phyloP scores from a whole-genome alignment of 2,329 filamentous ascomycete genomes.

The Fusarium heterosporum region DNA sequence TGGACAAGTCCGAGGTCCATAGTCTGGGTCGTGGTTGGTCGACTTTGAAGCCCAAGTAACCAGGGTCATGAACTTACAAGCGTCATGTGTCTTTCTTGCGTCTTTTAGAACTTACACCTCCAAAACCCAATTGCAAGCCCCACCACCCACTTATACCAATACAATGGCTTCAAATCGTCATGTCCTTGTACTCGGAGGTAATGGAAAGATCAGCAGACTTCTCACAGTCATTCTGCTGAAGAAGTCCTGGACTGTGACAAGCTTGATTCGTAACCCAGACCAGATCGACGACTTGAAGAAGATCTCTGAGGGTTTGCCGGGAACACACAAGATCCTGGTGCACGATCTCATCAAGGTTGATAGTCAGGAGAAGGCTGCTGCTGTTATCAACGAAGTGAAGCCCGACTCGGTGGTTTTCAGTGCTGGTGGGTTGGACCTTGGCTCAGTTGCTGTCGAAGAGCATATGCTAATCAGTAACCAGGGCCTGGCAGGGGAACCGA shows the following conservation, averaged over 20 bases:
- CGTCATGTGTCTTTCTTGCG: conserved; percentile 8
- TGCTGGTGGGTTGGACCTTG: conserved; percentile 55
- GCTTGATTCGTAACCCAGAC: conserved; percentile 74
- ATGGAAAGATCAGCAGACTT: conserved; percentile 77
- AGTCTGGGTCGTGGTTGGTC: conserved; percentile 24
- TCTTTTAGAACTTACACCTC: conserved; percentile 23
- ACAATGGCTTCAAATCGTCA: conserved; percentile 48
- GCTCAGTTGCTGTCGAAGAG: not conserved
- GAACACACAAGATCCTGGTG: conserved; percentile 72
- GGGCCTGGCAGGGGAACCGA: conserved; percentile 51
- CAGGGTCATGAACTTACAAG: conserved; percentile 24
- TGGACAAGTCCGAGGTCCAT: conserved; percentile 37
- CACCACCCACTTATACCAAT: not conserved
- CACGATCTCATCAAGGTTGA: conserved; percentile 75
- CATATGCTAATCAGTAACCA: conserved; percentile 25
- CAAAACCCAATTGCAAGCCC: not conserved
- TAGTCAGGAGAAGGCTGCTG: conserved; percentile 63
- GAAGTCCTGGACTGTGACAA: conserved; percentile 77
- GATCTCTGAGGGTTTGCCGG: conserved; percentile 65
- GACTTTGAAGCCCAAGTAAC: not conserved
- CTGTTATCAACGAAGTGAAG: conserved; percentile 67
- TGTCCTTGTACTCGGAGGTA: conserved; percentile 78
- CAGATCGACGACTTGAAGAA: conserved; percentile 72
- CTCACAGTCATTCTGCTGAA: conserved; percentile 78
- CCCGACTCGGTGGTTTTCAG: conserved; percentile 74